Percentiles rank a stretch among this genome's conserved stretches.
Evolutionary conservation across 2,329 filamentous ascomycete species (phyloP).

Genomic region (Colletotrichum somersetense): DNA sequence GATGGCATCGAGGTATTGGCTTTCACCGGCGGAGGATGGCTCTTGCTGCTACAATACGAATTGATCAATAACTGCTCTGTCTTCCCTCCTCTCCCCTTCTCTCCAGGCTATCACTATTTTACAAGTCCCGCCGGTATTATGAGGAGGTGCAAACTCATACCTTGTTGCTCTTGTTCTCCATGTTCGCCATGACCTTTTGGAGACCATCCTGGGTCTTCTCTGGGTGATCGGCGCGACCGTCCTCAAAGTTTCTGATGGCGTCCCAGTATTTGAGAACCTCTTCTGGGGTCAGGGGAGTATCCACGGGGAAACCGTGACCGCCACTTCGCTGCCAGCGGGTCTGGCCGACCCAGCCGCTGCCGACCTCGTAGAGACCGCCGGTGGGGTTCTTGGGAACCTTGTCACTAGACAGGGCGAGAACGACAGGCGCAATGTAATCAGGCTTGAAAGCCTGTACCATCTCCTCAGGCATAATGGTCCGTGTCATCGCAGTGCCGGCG

Average conservation of each 20-base stretch:
- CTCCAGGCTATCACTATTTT: constrained; percentile 43
- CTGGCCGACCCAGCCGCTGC: constrained; percentile 90
- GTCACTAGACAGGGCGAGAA: constrained; percentile 87
- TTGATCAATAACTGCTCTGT: constrained; percentile 42
- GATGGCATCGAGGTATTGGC: constrained; percentile 79
- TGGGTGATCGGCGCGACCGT: constrained; percentile 88
- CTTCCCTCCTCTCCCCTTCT: constrained; percentile 24
- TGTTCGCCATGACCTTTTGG: constrained; percentile 83
- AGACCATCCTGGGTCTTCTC: constrained; percentile 81
- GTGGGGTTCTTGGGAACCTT: constrained; percentile 86
- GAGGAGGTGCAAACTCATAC: constrained; percentile 61
- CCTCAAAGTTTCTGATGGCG: constrained; percentile 87
- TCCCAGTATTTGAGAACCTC: constrained; percentile 81
- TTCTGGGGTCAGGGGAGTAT: constrained; percentile 86
- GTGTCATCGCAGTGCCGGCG: constrained; percentile 94
- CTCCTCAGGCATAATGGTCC: constrained; percentile 94
- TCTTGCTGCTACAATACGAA: constrained; percentile 38
- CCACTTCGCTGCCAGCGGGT: constrained; percentile 96
- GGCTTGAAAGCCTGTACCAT: constrained; percentile 99
- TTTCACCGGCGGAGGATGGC: constrained; percentile 40
- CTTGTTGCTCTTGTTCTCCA: constrained; percentile 78
- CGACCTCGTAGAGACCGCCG: constrained; percentile 92
- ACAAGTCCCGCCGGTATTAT: constrained; percentile 27
- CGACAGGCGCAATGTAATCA: constrained; percentile 95
- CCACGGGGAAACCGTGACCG: constrained; percentile 91